phyloP scores from a whole-genome alignment of 768 basidiomycete genomes.

The Tremella yokohamensis region DNA sequence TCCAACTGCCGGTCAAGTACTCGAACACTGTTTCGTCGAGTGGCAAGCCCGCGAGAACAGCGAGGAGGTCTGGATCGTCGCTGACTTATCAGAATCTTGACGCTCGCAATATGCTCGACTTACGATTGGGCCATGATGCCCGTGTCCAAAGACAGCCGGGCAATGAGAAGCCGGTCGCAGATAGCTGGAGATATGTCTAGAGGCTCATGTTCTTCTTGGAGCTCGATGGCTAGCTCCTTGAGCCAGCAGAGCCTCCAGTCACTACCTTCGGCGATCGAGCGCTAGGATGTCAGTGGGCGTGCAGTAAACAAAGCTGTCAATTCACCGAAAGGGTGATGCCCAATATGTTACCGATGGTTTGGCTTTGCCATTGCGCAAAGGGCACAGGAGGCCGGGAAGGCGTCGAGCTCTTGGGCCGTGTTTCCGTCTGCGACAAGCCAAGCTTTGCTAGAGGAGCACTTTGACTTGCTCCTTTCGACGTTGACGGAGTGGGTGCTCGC shows the following conservation, averaged over 20 bases:
- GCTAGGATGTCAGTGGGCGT: neutral
- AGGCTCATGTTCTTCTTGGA: conserved; percentile 55
- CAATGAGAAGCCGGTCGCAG: conserved; percentile 74
- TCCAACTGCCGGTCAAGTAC: conserved; percentile 88
- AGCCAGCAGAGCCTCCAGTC: conserved; percentile 77
- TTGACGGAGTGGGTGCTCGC: no score
- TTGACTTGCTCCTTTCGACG: neutral
- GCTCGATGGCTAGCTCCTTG: conserved; percentile 67
- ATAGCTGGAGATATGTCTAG: conserved; percentile 60
- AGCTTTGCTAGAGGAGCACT: neutral
- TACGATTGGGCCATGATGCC: conserved; percentile 25
- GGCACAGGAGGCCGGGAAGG: conserved; percentile 5
- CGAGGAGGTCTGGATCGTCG: conserved; percentile 51
- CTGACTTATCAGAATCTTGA: conserved; percentile 57
- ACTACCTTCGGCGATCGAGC: conserved; percentile 55
- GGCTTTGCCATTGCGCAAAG: conserved; percentile 66
- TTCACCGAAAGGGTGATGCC: conserved; percentile 75
- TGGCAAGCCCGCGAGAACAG: conserved; percentile 65
- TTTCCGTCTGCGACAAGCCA: neutral
- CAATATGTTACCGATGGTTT: conserved; percentile 65
- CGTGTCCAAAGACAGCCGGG: conserved; percentile 76
- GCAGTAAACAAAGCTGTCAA: conserved; percentile 17
- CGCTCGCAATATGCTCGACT: conserved; percentile 8
- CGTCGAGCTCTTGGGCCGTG: neutral
- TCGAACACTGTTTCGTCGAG: conserved; percentile 76